phyloP scores from a whole-genome alignment of 345 rosid genomes.

The Acer saccharum region DNA sequence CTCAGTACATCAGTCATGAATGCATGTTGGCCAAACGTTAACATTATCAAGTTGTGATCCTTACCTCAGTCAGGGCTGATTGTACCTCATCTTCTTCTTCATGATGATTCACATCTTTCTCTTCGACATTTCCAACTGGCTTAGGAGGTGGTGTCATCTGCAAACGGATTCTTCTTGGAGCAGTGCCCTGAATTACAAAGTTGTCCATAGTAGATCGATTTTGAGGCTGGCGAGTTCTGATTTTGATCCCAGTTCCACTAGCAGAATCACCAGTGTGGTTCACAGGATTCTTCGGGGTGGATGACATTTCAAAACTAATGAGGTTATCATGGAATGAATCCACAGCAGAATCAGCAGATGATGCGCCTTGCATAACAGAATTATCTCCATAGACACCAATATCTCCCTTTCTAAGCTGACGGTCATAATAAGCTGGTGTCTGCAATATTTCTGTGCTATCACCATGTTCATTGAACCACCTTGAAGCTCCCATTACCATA shows the following conservation, averaged over 20 bases:
- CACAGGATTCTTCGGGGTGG: conserved; percentile 33
- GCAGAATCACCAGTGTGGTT: conserved; percentile 24
- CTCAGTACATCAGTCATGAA: conserved; percentile 8
- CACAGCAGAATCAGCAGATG: conserved; percentile 33
- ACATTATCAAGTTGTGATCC: background rate
- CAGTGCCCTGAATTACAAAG: conserved; percentile 53
- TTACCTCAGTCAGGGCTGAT: conserved; percentile 51
- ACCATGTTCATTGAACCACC: conserved; percentile 30
- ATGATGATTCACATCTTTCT: conserved; percentile 18
- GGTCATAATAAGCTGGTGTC: conserved; percentile 35
- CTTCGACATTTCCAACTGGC: conserved; percentile 10
- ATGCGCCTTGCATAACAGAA: conserved; percentile 37
- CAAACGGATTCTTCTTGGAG: conserved; percentile 64
- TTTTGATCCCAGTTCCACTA: conserved; percentile 52
- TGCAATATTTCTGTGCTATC: conserved; percentile 39
- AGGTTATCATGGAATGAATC: conserved; percentile 37
- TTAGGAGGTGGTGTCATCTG: conserved; percentile 20
- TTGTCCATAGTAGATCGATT: conserved; percentile 28
- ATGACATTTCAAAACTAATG: conserved; percentile 35
- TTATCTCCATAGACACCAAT: conserved; percentile 18
- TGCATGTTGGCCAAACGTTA: background rate
- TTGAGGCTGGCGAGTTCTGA: conserved; percentile 47
- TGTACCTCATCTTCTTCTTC: conserved; percentile 50
- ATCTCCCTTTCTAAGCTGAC: conserved; percentile 25
- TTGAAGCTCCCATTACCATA: conserved; percentile 24